Evolutionary conservation across 768 basidiomycete genomes (phyloP), one percentile per base, ranked within the genome.

Genomic region (Hygrophorus pudorinus): DNA sequence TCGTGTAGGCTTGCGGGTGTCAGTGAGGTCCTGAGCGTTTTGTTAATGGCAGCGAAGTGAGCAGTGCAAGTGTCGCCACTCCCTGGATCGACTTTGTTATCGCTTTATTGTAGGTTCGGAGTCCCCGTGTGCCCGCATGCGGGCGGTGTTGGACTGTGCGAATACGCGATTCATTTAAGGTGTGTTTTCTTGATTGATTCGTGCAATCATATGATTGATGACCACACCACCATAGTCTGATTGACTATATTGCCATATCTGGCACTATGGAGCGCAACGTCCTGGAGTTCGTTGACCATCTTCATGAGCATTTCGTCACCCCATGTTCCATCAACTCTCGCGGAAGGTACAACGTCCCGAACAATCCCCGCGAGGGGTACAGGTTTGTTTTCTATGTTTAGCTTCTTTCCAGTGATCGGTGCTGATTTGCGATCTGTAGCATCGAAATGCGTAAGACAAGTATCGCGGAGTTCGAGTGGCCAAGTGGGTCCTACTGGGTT

Each of bases 251-350:
- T 53, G 78, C 76, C 48, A 70, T 97, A 44, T 93, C 91, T 1
- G 93, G 91, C 2, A 75, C 81, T 14, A 93, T 93, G 81, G 90
- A 93, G 52, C 77, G 86, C 40, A 96, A 97, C 58, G 93, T 96
- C 3, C 79, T 97, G 32, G 92, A 90, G 62, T 88, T 78, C 51
- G 85, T 81, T 27, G 83, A 90, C 58, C 93, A 96, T 60, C 70
- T 97, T 31, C 93, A 98, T 63, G 90, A 97, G 56, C 87, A 96
- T 59, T 98, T 96, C 65, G 65, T 82, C 34, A 79, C 79, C 48
- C 91, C 90, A 2, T 88, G 86, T 54, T 84, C 87, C 13, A 89
- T 97, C 66, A 96, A 93, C 64, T 49, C 64, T 1, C 72, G 72
- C 12, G 93, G 92, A 32, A 71, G 89, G 32, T 97, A 96, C 63